These are phyloP conservation scores for Tulasnella sp. DNA, from an alignment of 768 basidiomycete species.

Conservation along the genomic window DNA sequence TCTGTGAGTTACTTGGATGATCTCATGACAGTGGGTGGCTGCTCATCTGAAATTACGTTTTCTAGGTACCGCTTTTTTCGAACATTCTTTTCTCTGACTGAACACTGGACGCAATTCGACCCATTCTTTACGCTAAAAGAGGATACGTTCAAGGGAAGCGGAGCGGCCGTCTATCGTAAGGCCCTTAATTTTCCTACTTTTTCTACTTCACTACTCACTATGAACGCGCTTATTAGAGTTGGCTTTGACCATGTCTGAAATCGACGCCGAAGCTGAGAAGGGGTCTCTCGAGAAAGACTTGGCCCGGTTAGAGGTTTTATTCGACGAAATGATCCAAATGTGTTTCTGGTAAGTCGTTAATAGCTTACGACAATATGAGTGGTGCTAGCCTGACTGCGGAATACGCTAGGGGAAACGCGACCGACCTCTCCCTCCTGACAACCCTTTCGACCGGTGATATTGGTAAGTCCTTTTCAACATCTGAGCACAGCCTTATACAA, in stretches of 20 bases:
- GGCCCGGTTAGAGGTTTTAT: conserved; percentile 58
- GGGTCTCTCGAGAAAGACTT: conserved; percentile 44
- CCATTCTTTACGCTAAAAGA: conserved; percentile 80
- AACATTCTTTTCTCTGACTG: conserved; percentile 62
- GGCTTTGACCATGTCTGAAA: conserved; percentile 64
- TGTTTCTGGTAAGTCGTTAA: conserved; percentile 61
- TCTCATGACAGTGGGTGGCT: conserved; percentile 13
- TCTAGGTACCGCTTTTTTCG: conserved; percentile 81
- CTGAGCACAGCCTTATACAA: not conserved
- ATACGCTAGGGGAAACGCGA: conserved; percentile 81
- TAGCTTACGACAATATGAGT: not conserved
- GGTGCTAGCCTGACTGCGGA: not conserved
- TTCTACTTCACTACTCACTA: not conserved
- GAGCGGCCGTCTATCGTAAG: conserved; percentile 72
- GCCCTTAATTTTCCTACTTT: conserved; percentile 8
- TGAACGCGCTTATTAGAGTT: conserved; percentile 50
- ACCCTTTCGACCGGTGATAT: conserved; percentile 81
- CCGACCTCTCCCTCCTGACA: conserved; percentile 87
- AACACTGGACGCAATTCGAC: conserved; percentile 71
- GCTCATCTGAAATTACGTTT: not conserved
- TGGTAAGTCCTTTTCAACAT: conserved; percentile 30
- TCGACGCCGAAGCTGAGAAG: conserved; percentile 50
- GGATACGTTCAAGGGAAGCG: conserved; percentile 75
- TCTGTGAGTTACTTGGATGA: conserved; percentile 48
- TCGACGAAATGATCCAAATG: conserved; percentile 85